These are phyloP conservation scores for Cordyceps farinosa DNA, from an alignment of 2,329 filamentous ascomycete genomes.

Conservation along the genomic window DNA sequence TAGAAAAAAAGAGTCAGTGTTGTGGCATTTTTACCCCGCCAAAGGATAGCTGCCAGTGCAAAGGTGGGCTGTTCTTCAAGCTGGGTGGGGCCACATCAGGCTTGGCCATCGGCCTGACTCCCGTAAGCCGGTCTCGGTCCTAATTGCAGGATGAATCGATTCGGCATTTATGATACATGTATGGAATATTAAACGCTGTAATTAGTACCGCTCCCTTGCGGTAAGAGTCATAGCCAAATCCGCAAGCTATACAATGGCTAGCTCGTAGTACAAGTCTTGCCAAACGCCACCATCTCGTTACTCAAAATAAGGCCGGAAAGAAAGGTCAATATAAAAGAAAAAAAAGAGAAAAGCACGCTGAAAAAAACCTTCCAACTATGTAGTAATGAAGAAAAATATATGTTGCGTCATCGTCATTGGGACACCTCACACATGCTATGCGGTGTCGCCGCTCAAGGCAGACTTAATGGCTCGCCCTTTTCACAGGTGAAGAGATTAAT, in stretches of 20 bases:
- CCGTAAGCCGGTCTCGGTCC: not conserved
- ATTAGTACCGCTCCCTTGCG: slow-evolving; percentile 11
- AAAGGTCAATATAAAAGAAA: not conserved
- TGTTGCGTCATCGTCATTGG: not conserved
- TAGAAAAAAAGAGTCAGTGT: slow-evolving; percentile 14
- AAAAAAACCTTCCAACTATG: not conserved
- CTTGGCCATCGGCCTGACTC: slow-evolving; percentile 2
- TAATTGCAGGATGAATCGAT: not conserved
- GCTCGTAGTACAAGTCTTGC: slow-evolving; percentile 7
- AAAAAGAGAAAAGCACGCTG: not conserved
- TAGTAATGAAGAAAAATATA: not conserved
- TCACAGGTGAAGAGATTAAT: slow-evolving; percentile 83
- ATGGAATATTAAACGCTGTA: slow-evolving; percentile 12
- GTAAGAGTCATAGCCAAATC: slow-evolving; percentile 9
- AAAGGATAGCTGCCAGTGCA: not conserved
- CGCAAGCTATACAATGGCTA: slow-evolving; percentile 4
- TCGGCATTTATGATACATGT: not conserved
- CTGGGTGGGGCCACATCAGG: not conserved
- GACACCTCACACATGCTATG: not conserved
- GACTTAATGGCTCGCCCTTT: slow-evolving; percentile 34
- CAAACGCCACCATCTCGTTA: slow-evolving; percentile 14
- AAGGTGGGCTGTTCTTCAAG: not conserved
- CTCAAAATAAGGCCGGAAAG: not conserved
- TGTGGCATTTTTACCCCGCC: slow-evolving; percentile 15
- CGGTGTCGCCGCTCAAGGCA: not conserved